Evolutionary conservation across 306 rosid genomes (phyloP).

Genomic region (Fagus crenata): DNA sequence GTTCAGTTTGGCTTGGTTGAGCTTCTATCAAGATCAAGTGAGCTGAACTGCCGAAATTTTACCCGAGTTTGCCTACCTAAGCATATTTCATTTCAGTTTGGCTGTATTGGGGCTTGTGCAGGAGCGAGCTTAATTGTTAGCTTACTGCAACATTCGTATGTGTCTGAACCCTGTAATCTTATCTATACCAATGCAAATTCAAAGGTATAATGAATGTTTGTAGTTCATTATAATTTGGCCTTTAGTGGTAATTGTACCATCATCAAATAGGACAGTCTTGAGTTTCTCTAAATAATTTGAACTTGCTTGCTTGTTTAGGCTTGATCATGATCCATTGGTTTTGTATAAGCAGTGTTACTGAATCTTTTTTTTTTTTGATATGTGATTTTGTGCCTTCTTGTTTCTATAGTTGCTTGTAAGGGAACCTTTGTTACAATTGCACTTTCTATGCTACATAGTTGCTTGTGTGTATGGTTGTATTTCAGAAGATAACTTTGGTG

Average conservation of each 20-base stretch:
- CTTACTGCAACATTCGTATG: not conserved
- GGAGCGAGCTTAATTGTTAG: not conserved
- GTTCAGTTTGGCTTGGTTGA: too few species aligned
- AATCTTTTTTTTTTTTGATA: not conserved
- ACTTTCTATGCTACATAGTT: not conserved
- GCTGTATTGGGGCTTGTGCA: not conserved
- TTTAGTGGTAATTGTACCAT: not conserved
- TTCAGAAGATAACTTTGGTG: not conserved
- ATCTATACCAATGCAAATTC: not conserved
- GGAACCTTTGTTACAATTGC: not conserved
- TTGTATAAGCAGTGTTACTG: not conserved
- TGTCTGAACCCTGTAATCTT: not conserved
- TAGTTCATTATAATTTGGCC: not conserved
- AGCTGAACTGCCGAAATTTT: not conserved
- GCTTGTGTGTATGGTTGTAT: not conserved
- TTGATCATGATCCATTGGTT: not conserved
- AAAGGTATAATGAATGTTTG: not conserved
- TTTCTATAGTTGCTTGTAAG: conserved; percentile 2
- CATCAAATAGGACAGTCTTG: not conserved
- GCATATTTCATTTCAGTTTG: not conserved
- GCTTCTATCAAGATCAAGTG: not conserved
- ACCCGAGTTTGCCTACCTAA: not conserved
- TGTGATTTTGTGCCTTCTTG: not conserved
- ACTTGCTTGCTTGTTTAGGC: not conserved
- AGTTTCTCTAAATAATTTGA: not conserved